Base-by-base conservation (phyloP, 768 basidiomycete species). In the Infundibulicybe gibba region DNA sequence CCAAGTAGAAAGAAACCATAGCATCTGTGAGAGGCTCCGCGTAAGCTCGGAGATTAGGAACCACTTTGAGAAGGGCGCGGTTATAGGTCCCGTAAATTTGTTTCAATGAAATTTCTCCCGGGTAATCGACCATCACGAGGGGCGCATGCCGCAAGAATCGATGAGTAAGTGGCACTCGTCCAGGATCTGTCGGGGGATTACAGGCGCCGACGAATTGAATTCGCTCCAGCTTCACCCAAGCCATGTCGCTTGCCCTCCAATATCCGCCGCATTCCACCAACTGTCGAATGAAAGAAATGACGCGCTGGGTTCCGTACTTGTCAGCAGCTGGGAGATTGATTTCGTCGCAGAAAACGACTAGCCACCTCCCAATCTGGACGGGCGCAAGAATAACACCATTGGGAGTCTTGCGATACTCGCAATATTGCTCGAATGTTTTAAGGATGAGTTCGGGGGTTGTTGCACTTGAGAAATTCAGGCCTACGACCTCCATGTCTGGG, bases 201-300 rank as follows among this genome's bases (percentile, higher is more conserved):
- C 97, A 99, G 43, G 97, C 97, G 41, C 97, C 97, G 39, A 99
- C 97, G 61, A 99, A 98, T 65, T 99, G 97, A 50, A 99, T 97
- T n/a, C 97, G 83, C 64, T 98, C 97, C 44, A 99, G 75, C 59
- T 86, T 90, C 56, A 99, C 94, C 94, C 95, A 99, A 12, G 94
- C 81, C 81, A 94, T 90, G 66, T 99, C 97, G 13, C 79, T 80
- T 2, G 93, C 80, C 25, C 97, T 80, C 89, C 94, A 99, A 64
- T 90, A 99, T 2, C 97, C 97, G 21, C 90, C 88, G 38, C 79
- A 81, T 66, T 98, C 97, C 35, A 99, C 92, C 25, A 99, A 80
- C 63, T 98, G 97, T 45, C 97, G 87, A 51, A 99, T 79, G 77
- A 98, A 99, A 2, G 95, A 97, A 60, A 99, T 98, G 59, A 99